phyloP scores from a whole-genome alignment of 352 stramenopile species.

The Heterotrichella gracilis region DNA sequence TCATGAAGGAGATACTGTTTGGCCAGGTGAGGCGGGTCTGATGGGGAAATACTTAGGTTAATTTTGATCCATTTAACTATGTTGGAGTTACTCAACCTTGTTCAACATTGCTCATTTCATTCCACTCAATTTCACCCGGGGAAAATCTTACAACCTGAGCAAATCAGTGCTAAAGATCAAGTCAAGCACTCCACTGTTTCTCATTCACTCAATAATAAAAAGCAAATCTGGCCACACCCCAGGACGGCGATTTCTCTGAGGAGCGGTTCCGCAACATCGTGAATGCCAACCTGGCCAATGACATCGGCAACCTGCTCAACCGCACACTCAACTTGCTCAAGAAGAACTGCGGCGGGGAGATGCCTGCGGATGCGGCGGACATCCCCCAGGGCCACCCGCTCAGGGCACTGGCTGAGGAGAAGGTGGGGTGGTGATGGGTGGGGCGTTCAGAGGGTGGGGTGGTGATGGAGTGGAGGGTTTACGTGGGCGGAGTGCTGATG shows the following conservation, averaged over 20 bases:
- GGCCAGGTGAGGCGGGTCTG: too few relatives aligned
- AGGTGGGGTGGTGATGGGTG: conserved; percentile 24
- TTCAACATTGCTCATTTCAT: too few relatives aligned
- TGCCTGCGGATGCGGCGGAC: conserved; percentile 27
- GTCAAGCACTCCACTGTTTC: too few relatives aligned
- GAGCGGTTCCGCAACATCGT: conserved; percentile 73
- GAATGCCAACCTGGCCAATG: conserved; percentile 65
- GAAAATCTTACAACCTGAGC: too few relatives aligned
- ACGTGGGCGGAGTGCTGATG: too few relatives aligned
- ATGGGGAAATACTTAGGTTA: too few relatives aligned
- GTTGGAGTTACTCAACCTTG: too few relatives aligned
- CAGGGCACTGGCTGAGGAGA: conserved; percentile 44
- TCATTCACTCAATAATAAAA: too few relatives aligned
- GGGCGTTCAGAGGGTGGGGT: not conserved
- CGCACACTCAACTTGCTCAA: conserved; percentile 66
- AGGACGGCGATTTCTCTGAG: conserved; percentile 66
- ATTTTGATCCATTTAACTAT: too few relatives aligned
- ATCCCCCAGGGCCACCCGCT: conserved; percentile 24
- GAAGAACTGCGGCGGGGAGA: conserved; percentile 57
- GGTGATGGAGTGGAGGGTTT: not conserved
- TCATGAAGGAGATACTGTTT: too few relatives aligned
- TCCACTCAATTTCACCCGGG: too few relatives aligned
- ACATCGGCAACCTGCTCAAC: conserved; percentile 75
- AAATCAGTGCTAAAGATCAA: too few relatives aligned
- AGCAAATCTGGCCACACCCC: conserved; percentile 54